phyloP scores from a whole-genome alignment of 805 yeast genomes.

The Wickerhamiella allomyrinae region DNA sequence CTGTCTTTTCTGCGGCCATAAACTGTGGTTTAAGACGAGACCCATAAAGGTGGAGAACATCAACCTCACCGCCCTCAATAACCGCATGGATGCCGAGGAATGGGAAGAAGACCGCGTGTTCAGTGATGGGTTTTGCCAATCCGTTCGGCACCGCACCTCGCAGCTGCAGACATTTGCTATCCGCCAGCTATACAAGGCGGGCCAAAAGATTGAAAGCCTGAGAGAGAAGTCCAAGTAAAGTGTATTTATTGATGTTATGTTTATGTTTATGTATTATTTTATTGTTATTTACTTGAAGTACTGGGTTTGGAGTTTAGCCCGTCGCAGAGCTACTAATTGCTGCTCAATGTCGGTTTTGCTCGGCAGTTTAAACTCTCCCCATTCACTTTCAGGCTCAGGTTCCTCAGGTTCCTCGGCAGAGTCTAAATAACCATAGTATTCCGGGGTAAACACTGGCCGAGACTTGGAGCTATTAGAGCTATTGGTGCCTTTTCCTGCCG shows the following conservation, averaged over 20 bases:
- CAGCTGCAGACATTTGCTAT: not conserved
- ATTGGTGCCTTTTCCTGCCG: too few species aligned
- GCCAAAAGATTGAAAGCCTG: too few species aligned
- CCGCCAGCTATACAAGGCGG: too few species aligned
- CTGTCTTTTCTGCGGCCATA: slow-evolving; percentile 38
- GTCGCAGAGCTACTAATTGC: not conserved
- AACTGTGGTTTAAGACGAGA: slow-evolving; percentile 43
- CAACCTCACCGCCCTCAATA: slow-evolving; percentile 50
- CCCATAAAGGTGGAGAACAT: slow-evolving; percentile 54
- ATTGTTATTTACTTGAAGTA: not conserved
- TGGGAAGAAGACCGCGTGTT: slow-evolving; percentile 19
- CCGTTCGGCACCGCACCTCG: not conserved
- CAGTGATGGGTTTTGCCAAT: slow-evolving; percentile 4
- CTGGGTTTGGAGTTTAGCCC: not conserved
- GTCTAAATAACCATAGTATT: too few species aligned
- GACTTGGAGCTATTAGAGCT: too few species aligned
- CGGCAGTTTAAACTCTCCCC: not conserved
- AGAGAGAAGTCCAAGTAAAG: too few species aligned
- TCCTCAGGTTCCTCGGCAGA: too few species aligned
- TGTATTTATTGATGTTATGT: too few species aligned
- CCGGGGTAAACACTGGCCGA: too few species aligned
- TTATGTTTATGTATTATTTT: too few species aligned
- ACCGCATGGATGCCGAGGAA: slow-evolving; percentile 14
- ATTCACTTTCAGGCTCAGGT: not conserved
- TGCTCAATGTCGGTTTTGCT: not conserved